These are phyloP conservation scores for Rheum nobile DNA, from an alignment of 148 eudicot genomes.

Conservation along the genomic window DNA sequence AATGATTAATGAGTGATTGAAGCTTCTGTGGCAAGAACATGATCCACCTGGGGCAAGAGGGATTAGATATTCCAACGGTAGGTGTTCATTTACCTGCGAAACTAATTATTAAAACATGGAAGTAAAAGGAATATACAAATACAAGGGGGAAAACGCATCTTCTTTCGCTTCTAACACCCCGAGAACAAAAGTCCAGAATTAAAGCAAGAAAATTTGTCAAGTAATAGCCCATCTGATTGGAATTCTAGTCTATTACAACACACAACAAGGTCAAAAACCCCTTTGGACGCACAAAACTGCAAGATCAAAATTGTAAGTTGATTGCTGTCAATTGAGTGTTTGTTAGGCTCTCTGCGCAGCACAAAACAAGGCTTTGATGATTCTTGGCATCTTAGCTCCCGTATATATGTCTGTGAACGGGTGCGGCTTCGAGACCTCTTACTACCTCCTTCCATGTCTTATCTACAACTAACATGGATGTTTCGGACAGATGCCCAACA, in stretches of 20 bases:
- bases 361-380: neutral
- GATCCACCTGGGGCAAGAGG: too few relatives aligned
- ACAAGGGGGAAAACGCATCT: neutral
- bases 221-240: neutral
- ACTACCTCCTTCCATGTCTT: constrained; percentile 86
- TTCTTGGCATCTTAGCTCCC: constrained; percentile 37
- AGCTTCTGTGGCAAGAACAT: too few relatives aligned
- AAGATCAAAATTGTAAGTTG: constrained; percentile 3
- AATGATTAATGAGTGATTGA: too few relatives aligned
- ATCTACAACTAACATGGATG: constrained; percentile 60
- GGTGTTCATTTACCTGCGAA: too few relatives aligned
- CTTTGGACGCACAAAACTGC: neutral
- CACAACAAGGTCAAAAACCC: neutral
- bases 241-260: constrained; percentile 6
- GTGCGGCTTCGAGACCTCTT: constrained; percentile 47
- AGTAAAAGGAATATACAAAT: neutral
- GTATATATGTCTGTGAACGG: constrained; percentile 82
- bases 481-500: constrained; percentile 70
- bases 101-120: too few relatives aligned
- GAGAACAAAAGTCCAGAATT: neutral
- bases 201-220: neutral
- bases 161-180: neutral
- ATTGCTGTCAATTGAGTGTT: neutral
- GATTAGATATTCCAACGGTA: too few relatives aligned
- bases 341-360: too few relatives aligned